Base-by-base conservation (phyloP, 768 basidiomycete species). In the Cystobasidiopsis lactophilus region DNA sequence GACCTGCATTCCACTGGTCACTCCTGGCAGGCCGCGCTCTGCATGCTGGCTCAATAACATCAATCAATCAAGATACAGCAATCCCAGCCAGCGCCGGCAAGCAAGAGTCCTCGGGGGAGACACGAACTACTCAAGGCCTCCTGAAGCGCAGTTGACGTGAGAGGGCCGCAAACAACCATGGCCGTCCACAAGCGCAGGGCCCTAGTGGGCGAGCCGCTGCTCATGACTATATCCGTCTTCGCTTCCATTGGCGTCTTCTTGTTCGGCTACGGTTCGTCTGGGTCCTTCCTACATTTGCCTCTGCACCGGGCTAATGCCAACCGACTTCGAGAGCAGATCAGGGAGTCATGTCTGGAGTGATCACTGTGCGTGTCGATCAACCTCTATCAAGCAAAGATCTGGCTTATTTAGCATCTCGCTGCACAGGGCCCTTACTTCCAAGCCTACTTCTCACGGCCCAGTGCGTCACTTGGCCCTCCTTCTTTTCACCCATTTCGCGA, bases 391-490 rank as follows among this genome's bases (percentile, higher is more conserved):
- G 21, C 45, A 21, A 21, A 31, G 1, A 1, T 19, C n/a, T 23
- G 24, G 11, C n/a, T 3, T 29, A 16, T 26, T 21, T 18, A 23
- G 3, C 27, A 7, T 35, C 33, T 35, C 33, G 33, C 33, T 35
- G 7, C 33, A 80, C 26, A 35, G 33, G 80, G 80, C 0, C 80
- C 80, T 21, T 74, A 84, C 66, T 85, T 85, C 67, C 75, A 72
- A 58, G 75, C 77, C 51, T 89, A 75, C 68, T 89, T 95, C 71
- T 69, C 82, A 55, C 9, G 9, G 16, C 33, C 33, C 7, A 35
- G 33, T 35, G 9, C 7, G 33, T 35, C n/a, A n/a, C n/a, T n/a
- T n/a, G n/a, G n/a, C n/a, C n/a, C n/a, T n/a, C n/a, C n/a, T n/a
- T n/a, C n/a, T n/a, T n/a, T n/a, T 7, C 16, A 35, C 7, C 33